Conservation (phyloP, 2,329 filamentous ascomycete species). For the Lecanoromycetidae sp. region DNA sequence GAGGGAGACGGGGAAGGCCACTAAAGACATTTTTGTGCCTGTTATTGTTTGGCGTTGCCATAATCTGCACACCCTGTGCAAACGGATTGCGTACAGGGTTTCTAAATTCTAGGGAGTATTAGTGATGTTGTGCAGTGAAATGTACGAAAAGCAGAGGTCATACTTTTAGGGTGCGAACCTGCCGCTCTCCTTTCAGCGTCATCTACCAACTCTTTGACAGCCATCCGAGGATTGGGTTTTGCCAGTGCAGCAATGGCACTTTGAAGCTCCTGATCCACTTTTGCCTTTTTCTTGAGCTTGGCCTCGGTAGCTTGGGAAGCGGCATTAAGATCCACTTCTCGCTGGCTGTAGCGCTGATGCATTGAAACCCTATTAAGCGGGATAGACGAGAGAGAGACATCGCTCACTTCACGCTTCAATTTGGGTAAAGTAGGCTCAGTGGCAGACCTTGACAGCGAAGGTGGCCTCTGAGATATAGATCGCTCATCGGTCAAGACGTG, state of each 20-base stretch:
- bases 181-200: slow-evolving; percentile 14
- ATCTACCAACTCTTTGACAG: slow-evolving; percentile 34
- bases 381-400: slow-evolving; percentile 27
- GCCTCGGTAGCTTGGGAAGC: slow-evolving; percentile 33
- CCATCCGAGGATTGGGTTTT: slow-evolving; percentile 36
- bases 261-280: slow-evolving; percentile 36
- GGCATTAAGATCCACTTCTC: slow-evolving; percentile 37
- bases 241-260: slow-evolving; percentile 36
- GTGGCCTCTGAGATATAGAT: slow-evolving; percentile 23
- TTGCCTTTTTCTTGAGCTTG: slow-evolving; percentile 34
- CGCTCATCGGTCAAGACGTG: slow-evolving; percentile 36
- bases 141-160: background rate
- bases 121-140: background rate
- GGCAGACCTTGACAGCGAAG: slow-evolving; percentile 31
- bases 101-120: slow-evolving; percentile 14
- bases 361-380: slow-evolving; percentile 32
- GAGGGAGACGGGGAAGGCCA: background rate
- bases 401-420: slow-evolving; percentile 31
- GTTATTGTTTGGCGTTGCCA: slow-evolving; percentile 33
- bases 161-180: slow-evolving; percentile 15
- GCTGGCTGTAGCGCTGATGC: slow-evolving; percentile 35
- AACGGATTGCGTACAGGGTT: slow-evolving; percentile 32
- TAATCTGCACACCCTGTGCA: slow-evolving; percentile 36
- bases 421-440: slow-evolving; percentile 31
- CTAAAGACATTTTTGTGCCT: slow-evolving; percentile 13